Percentiles rank a stretch among this genome's conserved stretches.
Evolutionary conservation across 805 yeast genomes (phyloP).

Genomic region (Hanseniaspora taiwanica): DNA sequence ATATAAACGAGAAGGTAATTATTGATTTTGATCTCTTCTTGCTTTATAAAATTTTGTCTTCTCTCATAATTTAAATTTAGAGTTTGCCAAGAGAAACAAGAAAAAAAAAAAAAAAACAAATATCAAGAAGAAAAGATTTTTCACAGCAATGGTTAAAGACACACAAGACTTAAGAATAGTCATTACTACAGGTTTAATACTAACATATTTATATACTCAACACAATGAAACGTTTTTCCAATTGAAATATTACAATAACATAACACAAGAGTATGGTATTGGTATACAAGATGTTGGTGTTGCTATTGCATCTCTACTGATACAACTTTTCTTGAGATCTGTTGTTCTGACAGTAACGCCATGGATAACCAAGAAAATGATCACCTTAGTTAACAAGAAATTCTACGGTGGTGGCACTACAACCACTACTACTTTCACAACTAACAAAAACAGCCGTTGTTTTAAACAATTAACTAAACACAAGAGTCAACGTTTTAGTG

Average conservation of each 20-base stretch:
- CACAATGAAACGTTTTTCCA: not conserved
- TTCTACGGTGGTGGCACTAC: no score
- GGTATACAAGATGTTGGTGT: constrained; percentile 1
- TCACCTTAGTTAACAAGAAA: no score
- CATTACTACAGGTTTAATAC: not conserved
- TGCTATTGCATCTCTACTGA: constrained; percentile 1
- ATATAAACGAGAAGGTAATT: no score
- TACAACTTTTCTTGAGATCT: constrained; percentile 5
- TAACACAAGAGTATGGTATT: not conserved
- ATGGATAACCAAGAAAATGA: no score
- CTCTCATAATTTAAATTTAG: no score
- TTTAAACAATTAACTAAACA: constrained; percentile 21
- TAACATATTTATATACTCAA: not conserved
- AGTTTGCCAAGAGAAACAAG: no score
- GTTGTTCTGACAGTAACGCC: not conserved
- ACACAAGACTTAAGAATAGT: not conserved
- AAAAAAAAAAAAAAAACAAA: no score
- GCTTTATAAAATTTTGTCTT: no score
- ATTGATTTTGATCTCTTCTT: no score
- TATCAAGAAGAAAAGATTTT: no score
- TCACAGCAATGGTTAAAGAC: not conserved
- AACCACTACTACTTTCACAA: constrained; percentile 26
- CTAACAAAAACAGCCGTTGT: constrained; percentile 12
- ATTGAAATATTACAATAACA: not conserved
- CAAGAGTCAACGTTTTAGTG: constrained; percentile 62